A percentile compares a stretch with the other conserved stretches of the same genome.
Conservation (phyloP, 345 rosid species). For the Moricandia moricandioides region DNA sequence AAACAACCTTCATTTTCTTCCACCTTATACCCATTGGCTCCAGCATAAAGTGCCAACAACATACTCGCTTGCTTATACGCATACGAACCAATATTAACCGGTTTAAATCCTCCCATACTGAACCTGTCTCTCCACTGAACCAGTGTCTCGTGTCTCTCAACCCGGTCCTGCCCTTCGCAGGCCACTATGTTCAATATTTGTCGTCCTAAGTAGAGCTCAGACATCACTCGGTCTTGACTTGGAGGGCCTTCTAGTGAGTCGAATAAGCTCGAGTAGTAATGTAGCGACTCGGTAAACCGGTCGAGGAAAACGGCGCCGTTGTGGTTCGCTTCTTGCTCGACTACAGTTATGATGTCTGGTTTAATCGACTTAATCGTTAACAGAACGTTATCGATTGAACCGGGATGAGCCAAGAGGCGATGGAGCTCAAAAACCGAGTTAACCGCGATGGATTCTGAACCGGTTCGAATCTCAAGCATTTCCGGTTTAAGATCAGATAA, state of each 20-base stretch:
- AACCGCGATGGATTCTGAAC: conserved; percentile 63
- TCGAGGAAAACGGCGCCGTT: conserved; percentile 65
- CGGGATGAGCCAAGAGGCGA: conserved; percentile 53
- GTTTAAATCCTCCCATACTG: conserved; percentile 53
- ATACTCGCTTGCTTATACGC: conserved; percentile 88
- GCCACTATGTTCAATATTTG: conserved; percentile 89
- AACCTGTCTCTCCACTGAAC: conserved; percentile 69
- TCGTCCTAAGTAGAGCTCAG: conserved; percentile 70
- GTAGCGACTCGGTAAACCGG: conserved; percentile 78
- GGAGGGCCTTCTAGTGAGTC: conserved; percentile 77
- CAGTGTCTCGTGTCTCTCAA: conserved; percentile 76
- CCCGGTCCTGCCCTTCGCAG: conserved; percentile 74
- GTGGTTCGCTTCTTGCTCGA: conserved; percentile 91
- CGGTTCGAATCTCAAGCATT: conserved; percentile 59
- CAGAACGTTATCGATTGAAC: conserved; percentile 60
- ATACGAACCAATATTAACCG: conserved; percentile 80
- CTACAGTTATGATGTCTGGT: conserved; percentile 76
- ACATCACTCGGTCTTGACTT: conserved; percentile 65
- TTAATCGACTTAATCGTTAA: conserved; percentile 51
- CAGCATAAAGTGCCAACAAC: conserved; percentile 69
- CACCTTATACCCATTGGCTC: conserved; percentile 86
- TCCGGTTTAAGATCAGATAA: conserved; percentile 70
- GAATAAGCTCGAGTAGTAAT: conserved; percentile 79
- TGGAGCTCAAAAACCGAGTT: conserved; percentile 84
- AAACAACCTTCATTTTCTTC: conserved; percentile 82